Conservation (phyloP, 176 grass and related monocot species). For the Oryza australiensis region DNA sequence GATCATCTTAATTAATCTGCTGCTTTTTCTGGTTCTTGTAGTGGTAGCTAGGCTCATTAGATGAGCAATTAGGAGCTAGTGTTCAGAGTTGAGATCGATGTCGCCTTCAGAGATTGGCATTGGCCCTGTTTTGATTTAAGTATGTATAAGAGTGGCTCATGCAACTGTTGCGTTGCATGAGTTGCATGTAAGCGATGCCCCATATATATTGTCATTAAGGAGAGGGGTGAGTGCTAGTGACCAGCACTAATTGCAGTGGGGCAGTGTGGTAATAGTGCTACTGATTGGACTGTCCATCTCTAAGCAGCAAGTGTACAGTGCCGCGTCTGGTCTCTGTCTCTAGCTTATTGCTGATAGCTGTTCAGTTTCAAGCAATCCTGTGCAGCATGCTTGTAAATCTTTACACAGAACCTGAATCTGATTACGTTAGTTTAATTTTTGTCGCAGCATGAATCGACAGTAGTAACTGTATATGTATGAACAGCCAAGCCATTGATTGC, state of each 20-base stretch:
- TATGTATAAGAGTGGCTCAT: not conserved
- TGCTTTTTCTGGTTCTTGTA: not conserved
- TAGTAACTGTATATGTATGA: no score
- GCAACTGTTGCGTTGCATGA: not conserved
- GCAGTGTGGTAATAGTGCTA: not conserved
- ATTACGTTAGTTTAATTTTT: no score
- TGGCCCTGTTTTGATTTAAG: not conserved
- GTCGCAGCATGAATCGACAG: no score
- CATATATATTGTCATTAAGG: not conserved
- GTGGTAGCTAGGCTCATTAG: not conserved
- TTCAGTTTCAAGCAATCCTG: not conserved
- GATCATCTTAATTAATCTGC: not conserved
- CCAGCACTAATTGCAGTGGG: not conserved
- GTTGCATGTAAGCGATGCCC: not conserved
- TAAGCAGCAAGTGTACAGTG: not conserved
- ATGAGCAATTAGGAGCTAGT: not conserved
- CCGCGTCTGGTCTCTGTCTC: not conserved
- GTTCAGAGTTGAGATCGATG: not conserved
- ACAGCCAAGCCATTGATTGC: no score
- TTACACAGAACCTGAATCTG: not conserved
- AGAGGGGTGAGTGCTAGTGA: not conserved
- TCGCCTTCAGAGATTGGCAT: not conserved
- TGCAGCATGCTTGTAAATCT: not conserved
- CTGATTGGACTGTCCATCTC: not conserved
- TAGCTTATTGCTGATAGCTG: not conserved